A percentile compares a stretch with the other conserved stretches of the same genome.
phyloP scores from a whole-genome alignment of 1,139 yeast genomes.

The Yamadazyma pseudoaaseri region DNA sequence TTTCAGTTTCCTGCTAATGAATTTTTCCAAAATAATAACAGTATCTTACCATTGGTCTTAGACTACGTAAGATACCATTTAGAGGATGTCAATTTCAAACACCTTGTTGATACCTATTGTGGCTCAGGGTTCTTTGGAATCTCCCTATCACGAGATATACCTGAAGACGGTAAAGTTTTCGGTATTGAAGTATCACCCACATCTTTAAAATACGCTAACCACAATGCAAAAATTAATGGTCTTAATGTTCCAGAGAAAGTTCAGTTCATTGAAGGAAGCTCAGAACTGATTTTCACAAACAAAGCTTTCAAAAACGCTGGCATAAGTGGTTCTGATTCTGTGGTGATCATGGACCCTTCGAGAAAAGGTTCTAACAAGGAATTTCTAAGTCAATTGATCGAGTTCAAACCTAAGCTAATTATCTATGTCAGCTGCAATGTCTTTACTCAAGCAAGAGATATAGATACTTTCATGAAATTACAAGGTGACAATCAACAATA shows the following conservation, averaged over 20 bases:
- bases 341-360: slow-evolving; percentile 48
- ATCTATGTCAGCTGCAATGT: slow-evolving; percentile 48
- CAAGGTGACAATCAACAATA: slow-evolving; percentile 22
- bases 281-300: slow-evolving; percentile 33
- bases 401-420: slow-evolving; percentile 37
- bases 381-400: slow-evolving; percentile 35
- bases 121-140: slow-evolving; percentile 50
- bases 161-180: slow-evolving; percentile 33
- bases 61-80: slow-evolving; percentile 31
- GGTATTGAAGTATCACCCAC: slow-evolving; percentile 41
- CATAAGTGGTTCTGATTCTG: slow-evolving; percentile 30
- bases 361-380: slow-evolving; percentile 39
- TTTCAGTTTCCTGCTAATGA: slow-evolving; percentile 92
- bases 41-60: slow-evolving; percentile 34
- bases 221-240: slow-evolving; percentile 41
- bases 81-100: slow-evolving; percentile 19
- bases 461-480: slow-evolving; percentile 26
- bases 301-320: slow-evolving; percentile 22
- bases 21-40: slow-evolving; percentile 91
- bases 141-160: slow-evolving; percentile 29
- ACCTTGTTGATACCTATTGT: slow-evolving; percentile 44
- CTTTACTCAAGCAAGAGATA: slow-evolving; percentile 47
- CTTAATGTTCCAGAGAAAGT: slow-evolving; percentile 27
- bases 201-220: slow-evolving; percentile 36
- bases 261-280: slow-evolving; percentile 37